phyloP scores from a whole-genome alignment of 1,284 basidiomycete genomes.

The Ganoderma leucocontextum region DNA sequence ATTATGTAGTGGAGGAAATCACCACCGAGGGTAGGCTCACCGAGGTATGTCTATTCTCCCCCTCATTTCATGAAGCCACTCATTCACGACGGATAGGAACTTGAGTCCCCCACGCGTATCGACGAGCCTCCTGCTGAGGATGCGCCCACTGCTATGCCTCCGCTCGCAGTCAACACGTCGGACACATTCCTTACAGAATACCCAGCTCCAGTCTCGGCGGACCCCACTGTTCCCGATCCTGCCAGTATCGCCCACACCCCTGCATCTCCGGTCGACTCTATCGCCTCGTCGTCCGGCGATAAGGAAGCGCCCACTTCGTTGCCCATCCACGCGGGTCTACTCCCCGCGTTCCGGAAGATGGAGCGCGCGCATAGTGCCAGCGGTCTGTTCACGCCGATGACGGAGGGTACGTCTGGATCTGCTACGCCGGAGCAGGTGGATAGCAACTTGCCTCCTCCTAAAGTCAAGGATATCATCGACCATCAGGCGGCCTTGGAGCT shows the following conservation, averaged over 20 bases:
- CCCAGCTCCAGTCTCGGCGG: slow-evolving; percentile 52
- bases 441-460: neutral
- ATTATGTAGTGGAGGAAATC: slow-evolving; percentile 41
- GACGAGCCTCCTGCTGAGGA: neutral
- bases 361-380: slow-evolving; percentile 32
- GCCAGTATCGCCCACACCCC: slow-evolving; percentile 40
- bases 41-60: slow-evolving; percentile 33
- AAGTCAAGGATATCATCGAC: neutral
- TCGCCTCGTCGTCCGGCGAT: slow-evolving; percentile 15
- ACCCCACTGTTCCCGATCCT: slow-evolving; percentile 52
- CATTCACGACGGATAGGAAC: slow-evolving; percentile 27
- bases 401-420: slow-evolving; percentile 32
- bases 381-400: slow-evolving; percentile 43
- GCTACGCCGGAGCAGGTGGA: slow-evolving; percentile 23
- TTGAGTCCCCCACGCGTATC: slow-evolving; percentile 17
- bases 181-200: slow-evolving; percentile 30
- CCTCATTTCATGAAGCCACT: neutral
- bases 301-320: slow-evolving; percentile 15
- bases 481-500: neutral
- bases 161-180: neutral
- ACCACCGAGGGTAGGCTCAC: slow-evolving; percentile 37
- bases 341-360: slow-evolving; percentile 24
- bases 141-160: neutral
- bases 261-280: slow-evolving; percentile 24
- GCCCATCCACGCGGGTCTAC: slow-evolving; percentile 23